Base-by-base conservation (phyloP, 495 filamentous ascomycete species). In the Cetradonia linearis region DNA sequence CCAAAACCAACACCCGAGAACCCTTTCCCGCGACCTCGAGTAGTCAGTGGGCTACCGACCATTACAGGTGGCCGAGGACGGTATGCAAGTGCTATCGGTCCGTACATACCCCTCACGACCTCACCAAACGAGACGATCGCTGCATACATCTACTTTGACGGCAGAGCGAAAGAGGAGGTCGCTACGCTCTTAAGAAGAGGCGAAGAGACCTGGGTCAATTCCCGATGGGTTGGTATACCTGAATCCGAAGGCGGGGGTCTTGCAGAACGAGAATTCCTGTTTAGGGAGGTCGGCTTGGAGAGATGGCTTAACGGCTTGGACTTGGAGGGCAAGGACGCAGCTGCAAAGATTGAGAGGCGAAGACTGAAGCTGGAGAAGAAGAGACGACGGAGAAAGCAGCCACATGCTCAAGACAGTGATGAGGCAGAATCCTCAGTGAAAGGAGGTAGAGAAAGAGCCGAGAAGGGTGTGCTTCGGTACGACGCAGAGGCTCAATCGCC, bases 141-240 rank as follows among this genome's bases (percentile, higher is more conserved):
- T 20, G 93, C 93, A 14, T 99, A 99, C 68, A 96, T 99, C 60
- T 97, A 97, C 75, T 99, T 99, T 67, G 93, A 99, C 71, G 93
- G 93, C 14, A 78, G 94, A 53, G 79, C 83, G 33, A 97, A 99
- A 72, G 93, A 99, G 67, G 93, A 99, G 70, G 95, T 97, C 18
- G 93, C 93, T 58, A 99, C 93, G 36, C 74, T 99, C 46, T 77
- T 99, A 37, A 80, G 93, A 58, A 83, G 91, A 23, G 94, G 94
- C 46, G 93, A 96, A 64, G 93, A 99, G 72, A 99, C 93, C 0
- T 99, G 93, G 93, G 95, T 99, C 28, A 96, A 96, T 65, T 96
- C 91, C 11, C 78, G 93, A 69, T 99, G 93, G 93, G 93, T 99
- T 61, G 89, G 92, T 67, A 83, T 98, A 5, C 89, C 91, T 2